phyloP scores from a whole-genome alignment of 1,284 basidiomycete species.

The Puccinia hordei region DNA sequence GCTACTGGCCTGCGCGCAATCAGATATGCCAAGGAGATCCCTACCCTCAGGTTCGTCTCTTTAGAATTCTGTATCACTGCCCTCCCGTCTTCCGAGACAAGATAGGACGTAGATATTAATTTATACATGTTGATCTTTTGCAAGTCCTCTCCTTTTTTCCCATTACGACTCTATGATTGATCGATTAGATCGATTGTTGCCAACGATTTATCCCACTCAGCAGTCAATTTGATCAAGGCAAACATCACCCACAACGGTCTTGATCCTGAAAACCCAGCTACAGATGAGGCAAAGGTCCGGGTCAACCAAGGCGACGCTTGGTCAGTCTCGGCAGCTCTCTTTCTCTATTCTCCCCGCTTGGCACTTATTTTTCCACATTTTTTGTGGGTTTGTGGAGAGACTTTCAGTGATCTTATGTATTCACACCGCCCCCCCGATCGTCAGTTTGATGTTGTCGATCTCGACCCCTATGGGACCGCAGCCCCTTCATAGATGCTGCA shows the following conservation, averaged over 20 bases:
- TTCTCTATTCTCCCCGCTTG: no score
- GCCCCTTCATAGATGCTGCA: conserved; percentile 96
- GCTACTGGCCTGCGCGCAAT: conserved; percentile 95
- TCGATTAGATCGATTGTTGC: conserved; percentile 77
- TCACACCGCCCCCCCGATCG: no score
- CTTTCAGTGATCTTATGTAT: neutral
- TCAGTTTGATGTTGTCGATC: conserved; percentile 73
- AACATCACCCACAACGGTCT: conserved; percentile 89
- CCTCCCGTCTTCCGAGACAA: neutral
- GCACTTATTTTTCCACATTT: no score
- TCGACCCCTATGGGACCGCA: conserved; percentile 97
- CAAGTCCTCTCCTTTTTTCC: conserved; percentile 7
- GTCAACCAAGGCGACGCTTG: conserved; percentile 95
- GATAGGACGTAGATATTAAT: neutral
- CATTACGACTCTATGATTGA: neutral
- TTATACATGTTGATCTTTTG: conserved; percentile 58
- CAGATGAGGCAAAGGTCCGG: conserved; percentile 64
- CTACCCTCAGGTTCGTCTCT: conserved; percentile 72
- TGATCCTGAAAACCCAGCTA: conserved; percentile 57
- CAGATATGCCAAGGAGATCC: conserved; percentile 96
- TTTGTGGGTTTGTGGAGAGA: no score
- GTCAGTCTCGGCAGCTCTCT: conserved; percentile 62
- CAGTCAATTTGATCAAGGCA: conserved; percentile 80
- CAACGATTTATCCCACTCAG: conserved; percentile 84
- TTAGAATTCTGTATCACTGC: neutral